These are phyloP conservation scores for Plectranthus barbatus DNA, from an alignment of 257 asterid genomes.

Conservation along the genomic window DNA sequence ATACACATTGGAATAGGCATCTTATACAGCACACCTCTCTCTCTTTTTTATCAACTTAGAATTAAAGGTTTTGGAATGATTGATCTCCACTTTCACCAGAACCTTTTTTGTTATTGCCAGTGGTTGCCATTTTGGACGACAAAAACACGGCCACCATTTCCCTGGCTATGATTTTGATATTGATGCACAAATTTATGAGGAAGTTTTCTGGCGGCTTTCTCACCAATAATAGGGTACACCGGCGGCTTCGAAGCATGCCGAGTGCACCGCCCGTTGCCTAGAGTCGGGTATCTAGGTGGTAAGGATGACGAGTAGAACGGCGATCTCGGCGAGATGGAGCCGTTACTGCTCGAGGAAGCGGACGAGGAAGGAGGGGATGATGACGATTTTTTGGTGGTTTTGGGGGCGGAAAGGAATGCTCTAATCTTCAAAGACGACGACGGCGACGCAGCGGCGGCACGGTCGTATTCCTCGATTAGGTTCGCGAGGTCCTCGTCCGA, in stretches of 20 bases:
- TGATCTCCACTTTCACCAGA: conserved; percentile 2
- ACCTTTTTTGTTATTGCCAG: conserved; percentile 36
- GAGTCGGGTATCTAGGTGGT: conserved; percentile 15
- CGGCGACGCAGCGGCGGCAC: conserved; percentile 16
- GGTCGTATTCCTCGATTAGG: conserved; percentile 75
- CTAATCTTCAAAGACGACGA: conserved; percentile 44
- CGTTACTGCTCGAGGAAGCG: conserved; percentile 26
- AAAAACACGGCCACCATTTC: conserved; percentile 31
- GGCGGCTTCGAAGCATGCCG: conserved; percentile 33
- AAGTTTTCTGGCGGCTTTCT: conserved; percentile 28
- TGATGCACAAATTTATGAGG: conserved; percentile 24
- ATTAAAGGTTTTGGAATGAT: neutral
- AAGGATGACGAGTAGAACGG: conserved; percentile 2
- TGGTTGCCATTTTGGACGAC: conserved; percentile 42
- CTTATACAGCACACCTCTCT: conserved; percentile 21
- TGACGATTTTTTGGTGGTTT: conserved; percentile 27
- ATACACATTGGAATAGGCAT: conserved; percentile 30
- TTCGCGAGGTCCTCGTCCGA: conserved; percentile 70
- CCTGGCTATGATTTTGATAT: conserved; percentile 16
- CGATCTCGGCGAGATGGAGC: conserved; percentile 31
- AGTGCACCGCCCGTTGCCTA: conserved; percentile 8
- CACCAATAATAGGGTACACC: conserved; percentile 24
- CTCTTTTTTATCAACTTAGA: neutral
- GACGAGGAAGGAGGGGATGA: conserved; percentile 37
- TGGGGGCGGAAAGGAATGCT: conserved; percentile 50